Percentiles rank a stretch among this genome's conserved stretches.
phyloP scores from a whole-genome alignment of 768 basidiomycete genomes.

The Mycena latifolia region DNA sequence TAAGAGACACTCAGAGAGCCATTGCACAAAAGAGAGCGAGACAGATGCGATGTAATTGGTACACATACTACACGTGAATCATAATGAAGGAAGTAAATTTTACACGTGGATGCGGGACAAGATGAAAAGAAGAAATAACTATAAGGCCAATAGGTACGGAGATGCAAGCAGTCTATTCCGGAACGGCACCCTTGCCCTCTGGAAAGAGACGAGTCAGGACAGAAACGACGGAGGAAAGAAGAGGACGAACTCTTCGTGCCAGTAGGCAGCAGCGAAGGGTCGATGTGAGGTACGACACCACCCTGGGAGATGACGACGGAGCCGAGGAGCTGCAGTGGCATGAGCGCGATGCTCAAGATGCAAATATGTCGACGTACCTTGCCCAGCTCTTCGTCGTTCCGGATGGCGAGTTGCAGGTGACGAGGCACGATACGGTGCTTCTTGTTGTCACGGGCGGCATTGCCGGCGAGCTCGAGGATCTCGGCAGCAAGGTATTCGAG shows the following conservation, averaged over 20 bases:
- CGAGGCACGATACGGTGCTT: conserved; percentile 91
- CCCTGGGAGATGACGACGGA: conserved; percentile 92
- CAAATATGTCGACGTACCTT: background rate
- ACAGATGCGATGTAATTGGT: background rate
- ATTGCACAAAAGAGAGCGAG: no score
- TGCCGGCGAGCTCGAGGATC: conserved; percentile 87
- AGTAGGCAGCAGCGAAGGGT: conserved; percentile 37
- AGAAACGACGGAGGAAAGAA: no score
- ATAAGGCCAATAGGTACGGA: no score
- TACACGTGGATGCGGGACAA: background rate
- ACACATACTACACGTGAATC: background rate
- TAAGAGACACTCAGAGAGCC: no score
- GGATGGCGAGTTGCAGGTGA: conserved; percentile 88
- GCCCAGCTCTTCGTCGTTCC: conserved; percentile 80
- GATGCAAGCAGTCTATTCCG: background rate
- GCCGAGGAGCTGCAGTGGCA: conserved; percentile 71
- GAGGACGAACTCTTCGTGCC: conserved; percentile 11
- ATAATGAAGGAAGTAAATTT: background rate
- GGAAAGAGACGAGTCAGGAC: background rate
- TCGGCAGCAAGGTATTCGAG: conserved; percentile 89
- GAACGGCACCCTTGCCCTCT: background rate
- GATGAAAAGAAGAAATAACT: background rate
- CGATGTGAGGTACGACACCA: conserved; percentile 80
- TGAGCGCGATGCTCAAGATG: background rate
- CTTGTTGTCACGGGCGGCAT: conserved; percentile 80